Conservation (phyloP, 169 alveolate genomes). For the Plasmodium ovale region DNA sequence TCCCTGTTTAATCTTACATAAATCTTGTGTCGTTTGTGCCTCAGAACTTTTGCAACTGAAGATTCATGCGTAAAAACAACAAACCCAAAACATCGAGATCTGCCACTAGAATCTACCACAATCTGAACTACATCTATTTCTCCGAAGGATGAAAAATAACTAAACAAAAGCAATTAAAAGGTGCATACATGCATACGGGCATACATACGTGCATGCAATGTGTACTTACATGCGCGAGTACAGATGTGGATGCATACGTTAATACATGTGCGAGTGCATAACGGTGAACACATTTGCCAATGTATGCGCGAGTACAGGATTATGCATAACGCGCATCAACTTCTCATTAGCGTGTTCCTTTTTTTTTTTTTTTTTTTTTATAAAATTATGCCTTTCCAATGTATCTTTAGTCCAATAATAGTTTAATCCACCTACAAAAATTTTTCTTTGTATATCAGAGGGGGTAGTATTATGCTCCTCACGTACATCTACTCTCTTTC, state of each 20-base stretch:
- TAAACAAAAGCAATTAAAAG: conserved; percentile 7
- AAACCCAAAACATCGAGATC: conserved; percentile 73
- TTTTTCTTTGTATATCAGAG: conserved; percentile 61
- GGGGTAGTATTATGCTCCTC: conserved; percentile 71
- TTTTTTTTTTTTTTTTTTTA: conserved; percentile 1
- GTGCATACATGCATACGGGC: background rate
- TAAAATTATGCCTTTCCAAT: conserved; percentile 41
- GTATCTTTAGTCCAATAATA: conserved; percentile 73
- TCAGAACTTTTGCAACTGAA: conserved; percentile 62
- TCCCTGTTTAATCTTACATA: conserved; percentile 29
- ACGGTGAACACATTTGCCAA: background rate
- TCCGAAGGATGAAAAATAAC: conserved; percentile 54
- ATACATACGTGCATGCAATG: background rate
- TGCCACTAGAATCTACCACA: conserved; percentile 58
- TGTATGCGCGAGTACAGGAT: background rate
- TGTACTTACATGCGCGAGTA: background rate
- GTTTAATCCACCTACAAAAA: conserved; percentile 62
- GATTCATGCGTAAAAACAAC: conserved; percentile 53
- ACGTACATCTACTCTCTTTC: conserved; percentile 70
- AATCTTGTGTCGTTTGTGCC: conserved; percentile 46
- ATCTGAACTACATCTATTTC: conserved; percentile 62
- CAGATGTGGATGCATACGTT: background rate
- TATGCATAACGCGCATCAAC: too few species aligned
- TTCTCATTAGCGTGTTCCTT: too few species aligned
- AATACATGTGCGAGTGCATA: background rate